Evolutionary conservation across 2,329 filamentous ascomycete species (phyloP).

Genomic region (Alternaria panax): DNA sequence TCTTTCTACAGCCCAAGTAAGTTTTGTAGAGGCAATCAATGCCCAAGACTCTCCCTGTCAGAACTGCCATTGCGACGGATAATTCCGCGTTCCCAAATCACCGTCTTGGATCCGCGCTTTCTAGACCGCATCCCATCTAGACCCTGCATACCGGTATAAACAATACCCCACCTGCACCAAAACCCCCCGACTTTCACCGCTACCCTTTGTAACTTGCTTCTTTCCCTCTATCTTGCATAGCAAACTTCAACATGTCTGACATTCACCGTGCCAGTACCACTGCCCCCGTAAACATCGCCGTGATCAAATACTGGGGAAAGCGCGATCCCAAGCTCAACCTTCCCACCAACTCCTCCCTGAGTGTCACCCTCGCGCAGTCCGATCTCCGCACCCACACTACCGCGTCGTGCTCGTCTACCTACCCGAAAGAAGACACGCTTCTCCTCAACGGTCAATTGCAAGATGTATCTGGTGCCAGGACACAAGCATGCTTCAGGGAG

Average conservation of each 20-base stretch:
- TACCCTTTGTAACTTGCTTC: background rate
- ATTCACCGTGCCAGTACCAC: conserved; percentile 95
- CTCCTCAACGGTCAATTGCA: conserved; percentile 83
- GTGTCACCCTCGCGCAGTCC: conserved; percentile 91
- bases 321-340: conserved; percentile 92
- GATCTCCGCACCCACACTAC: conserved; percentile 96
- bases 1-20: background rate
- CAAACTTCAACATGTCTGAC: conserved; percentile 49
- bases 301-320: conserved; percentile 99
- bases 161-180: conserved; percentile 32
- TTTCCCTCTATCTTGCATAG: background rate
- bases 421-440: conserved; percentile 72
- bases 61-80: background rate
- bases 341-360: conserved; percentile 96
- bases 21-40: background rate
- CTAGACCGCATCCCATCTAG: conserved; percentile 18
- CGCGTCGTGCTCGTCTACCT: conserved; percentile 82
- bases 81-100: background rate
- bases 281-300: conserved; percentile 96
- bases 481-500: conserved; percentile 92
- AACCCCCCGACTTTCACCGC: conserved; percentile 16
- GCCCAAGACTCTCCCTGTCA: conserved; percentile 3
- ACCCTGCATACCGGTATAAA: conserved; percentile 42
- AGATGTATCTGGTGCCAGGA: conserved; percentile 85
- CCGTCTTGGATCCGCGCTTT: conserved; percentile 6